Conservation (phyloP, 768 basidiomycete species). For the Sistotremastrum suecicum region DNA sequence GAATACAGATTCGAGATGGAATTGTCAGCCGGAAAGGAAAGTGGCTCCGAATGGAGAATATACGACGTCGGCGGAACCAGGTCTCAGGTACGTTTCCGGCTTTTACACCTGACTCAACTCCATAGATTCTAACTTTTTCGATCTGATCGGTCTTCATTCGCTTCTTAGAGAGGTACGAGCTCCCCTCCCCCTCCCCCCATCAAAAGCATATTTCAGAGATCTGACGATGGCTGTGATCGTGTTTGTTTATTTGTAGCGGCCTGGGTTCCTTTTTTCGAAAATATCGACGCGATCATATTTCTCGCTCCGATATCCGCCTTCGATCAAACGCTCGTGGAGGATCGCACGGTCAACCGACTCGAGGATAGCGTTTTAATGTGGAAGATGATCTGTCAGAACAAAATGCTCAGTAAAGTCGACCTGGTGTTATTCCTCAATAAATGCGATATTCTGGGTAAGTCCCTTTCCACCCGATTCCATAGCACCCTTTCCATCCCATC, state of each 20-base stretch:
- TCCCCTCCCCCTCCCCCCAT: background rate
- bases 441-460: constrained; percentile 48
- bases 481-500: no score
- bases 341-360: constrained; percentile 36
- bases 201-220: background rate
- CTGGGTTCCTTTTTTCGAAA: constrained; percentile 44
- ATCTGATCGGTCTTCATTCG: background rate
- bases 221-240: background rate
- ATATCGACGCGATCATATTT: constrained; percentile 40
- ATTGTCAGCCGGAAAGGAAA: constrained; percentile 28
- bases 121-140: background rate
- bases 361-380: constrained; percentile 68
- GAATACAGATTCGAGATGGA: constrained; percentile 42
- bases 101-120: background rate
- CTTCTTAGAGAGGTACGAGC: no score
- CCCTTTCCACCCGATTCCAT: no score
- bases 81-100: constrained; percentile 26
- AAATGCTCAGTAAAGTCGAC: constrained; percentile 54
- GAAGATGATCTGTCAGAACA: constrained; percentile 60
- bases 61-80: constrained; percentile 40
- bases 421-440: constrained; percentile 76
- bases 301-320: constrained; percentile 46
- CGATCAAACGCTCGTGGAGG: constrained; percentile 39
- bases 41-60: constrained; percentile 40
- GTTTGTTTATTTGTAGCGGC: constrained; percentile 2